Conservation (phyloP, 2,329 filamentous ascomycete genomes). For the Ambrosiella cleistominuta region DNA sequence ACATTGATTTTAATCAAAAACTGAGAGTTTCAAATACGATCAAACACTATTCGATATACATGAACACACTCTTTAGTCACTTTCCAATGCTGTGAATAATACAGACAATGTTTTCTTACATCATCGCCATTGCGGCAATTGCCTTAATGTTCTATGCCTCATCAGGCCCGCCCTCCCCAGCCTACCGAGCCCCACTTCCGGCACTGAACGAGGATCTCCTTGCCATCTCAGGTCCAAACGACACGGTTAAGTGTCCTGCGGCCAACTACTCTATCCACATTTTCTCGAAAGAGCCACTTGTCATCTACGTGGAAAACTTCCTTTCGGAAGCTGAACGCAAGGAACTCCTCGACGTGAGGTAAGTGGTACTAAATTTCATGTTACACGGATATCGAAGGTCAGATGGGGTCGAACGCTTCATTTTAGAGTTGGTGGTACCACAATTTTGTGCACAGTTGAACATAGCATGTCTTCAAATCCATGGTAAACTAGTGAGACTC, state of each 20-base stretch:
- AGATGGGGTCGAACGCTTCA: too few species aligned
- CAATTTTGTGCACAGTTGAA: too few species aligned
- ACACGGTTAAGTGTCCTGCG: slow-evolving; percentile 22
- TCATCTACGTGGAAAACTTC: slow-evolving; percentile 32
- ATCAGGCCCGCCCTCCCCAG: slow-evolving; percentile 24
- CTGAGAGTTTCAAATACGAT: too few species aligned
- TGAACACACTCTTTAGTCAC: background rate
- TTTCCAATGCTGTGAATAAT: background rate
- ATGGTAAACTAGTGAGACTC: too few species aligned
- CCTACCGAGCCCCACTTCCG: slow-evolving; percentile 25
- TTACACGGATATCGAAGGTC: too few species aligned
- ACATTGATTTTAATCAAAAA: background rate
- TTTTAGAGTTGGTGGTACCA: too few species aligned
- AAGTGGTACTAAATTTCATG: slow-evolving; percentile 11
- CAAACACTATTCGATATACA: too few species aligned
- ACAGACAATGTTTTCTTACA: background rate
- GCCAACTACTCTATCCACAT: slow-evolving; percentile 31
- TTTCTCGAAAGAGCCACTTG: slow-evolving; percentile 21
- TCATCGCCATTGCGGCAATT: slow-evolving; percentile 24
- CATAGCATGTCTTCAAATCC: too few species aligned
- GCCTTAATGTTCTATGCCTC: slow-evolving; percentile 25
- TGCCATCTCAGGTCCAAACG: slow-evolving; percentile 27
- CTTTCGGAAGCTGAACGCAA: slow-evolving; percentile 24
- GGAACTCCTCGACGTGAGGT: slow-evolving; percentile 28
- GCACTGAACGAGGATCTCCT: slow-evolving; percentile 33